Evolutionary conservation across 2,329 filamentous ascomycete genomes (phyloP), one percentile per base, ranked within the genome.

Genomic region (Akanthomyces muscarius): DNA sequence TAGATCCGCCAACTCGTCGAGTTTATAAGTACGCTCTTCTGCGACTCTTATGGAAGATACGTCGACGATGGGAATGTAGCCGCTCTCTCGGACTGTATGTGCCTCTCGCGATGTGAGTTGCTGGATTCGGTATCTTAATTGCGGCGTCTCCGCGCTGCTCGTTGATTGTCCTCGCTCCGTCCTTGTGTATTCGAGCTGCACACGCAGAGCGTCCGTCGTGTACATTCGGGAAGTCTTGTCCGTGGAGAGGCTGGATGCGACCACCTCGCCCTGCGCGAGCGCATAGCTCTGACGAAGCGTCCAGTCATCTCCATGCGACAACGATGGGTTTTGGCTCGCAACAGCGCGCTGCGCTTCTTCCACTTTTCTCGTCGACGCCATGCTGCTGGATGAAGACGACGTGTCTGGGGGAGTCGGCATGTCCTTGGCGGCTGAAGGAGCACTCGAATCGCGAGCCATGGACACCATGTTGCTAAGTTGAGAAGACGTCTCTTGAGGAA

Each of bases 171-270:
- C 18, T 0, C 21, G 23, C n/a, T 28, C 44, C 11, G 45, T 42
- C 21, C 41, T 51, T 14, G 60, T 62, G 44, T 62, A 62, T 13
- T 62, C 60, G 4, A 62, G 44, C 51, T 55, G 52, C 11, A 62
- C 23, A 3, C 21, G 30, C 5, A 62, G 51, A 11, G 18, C 11
- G 10, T 47, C 51, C 11, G 60, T 42, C 5, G 51, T 50, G 8
- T 62, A 62, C 4, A 42, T 18, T 5, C 11, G 6, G 5, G 58
- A 61, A 1, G 14, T 5, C 11, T n/a, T 16, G 5, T 41, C 28
- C 1, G 30, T 16, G 5, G 51, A 14, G 16, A 62, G 28, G n/a
- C 21, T 50, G 14, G 51, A 25, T 2, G 41, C 18, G 8, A 62
- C 60, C n/a, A 56, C 23, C 21, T 62, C 42, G 42, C 60, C 60